Base-by-base conservation (phyloP, 805 yeast species). In the Diddensiella transvaalensis region DNA sequence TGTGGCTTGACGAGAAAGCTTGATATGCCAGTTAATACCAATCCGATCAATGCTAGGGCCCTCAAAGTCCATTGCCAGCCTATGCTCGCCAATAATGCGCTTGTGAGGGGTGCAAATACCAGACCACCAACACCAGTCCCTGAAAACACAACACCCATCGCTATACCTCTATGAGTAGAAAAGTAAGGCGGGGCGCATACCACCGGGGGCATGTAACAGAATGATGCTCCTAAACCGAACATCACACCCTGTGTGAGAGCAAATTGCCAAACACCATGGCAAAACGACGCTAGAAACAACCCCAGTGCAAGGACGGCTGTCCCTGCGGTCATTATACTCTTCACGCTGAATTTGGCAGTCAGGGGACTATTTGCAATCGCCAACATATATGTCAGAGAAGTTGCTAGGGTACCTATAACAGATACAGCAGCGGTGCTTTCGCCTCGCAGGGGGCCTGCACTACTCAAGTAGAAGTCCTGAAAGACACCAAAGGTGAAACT, bases 91-190 rank as follows among this genome's bases (percentile, higher is more conserved):
- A 51, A 36, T 30, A 55, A 41, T 6, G 32, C 38, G 10, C 49
- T 30, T 5, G 54, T 22, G 15, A 54, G 22, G 11, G 57, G 55
- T 2, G 58, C 59, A 51, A 55, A 44, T 2, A 46, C 54, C 22
- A 58, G 32, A 2, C 60, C 61, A 2, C 59, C 61, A 3, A 57
- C 41, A 19, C 59, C 61, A 15, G 61, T 58, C 4, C 61, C 61
- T 3, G 59, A 23, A 30, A 51, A 51, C 3, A 56, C 47, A 10
- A 58, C 40, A 2, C 61, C 61, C 51, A 57, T 55, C 15, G 61
- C 61, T 6, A 57, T 48, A 3, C 61, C 61, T 38, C 61, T 39
- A 23, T 46, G 58, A 26, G 40, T 42, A 8, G 46, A 33, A 37
- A 55, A 58, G 40, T 55, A 58, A 2, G 54, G 56, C 3, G 60